A percentile compares a stretch with the other conserved stretches of the same genome.
phyloP scores from a whole-genome alignment of 495 filamentous ascomycete species.

The Tuber borchii region DNA sequence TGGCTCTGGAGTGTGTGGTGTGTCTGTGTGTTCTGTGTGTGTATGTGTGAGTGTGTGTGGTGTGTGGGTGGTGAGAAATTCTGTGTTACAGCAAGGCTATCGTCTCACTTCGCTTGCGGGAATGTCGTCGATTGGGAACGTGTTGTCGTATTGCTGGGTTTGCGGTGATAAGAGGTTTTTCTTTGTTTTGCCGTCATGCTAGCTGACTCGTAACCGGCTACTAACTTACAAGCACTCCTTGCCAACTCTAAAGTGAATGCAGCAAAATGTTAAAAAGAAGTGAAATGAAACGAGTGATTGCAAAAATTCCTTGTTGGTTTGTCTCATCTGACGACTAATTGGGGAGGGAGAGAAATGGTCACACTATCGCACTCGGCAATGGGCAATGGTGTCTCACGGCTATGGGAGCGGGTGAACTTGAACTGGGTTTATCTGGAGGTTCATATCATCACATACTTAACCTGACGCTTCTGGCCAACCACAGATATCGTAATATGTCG shows the following conservation, averaged over 20 bases:
- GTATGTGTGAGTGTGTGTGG: background rate
- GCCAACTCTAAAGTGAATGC: background rate
- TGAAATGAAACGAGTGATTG: background rate
- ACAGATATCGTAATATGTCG: background rate
- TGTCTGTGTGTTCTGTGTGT: background rate
- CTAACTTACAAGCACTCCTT: background rate
- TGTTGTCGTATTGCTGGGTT: background rate
- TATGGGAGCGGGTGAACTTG: background rate
- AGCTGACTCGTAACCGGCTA: background rate
- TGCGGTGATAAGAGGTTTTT: background rate
- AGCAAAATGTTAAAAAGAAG: background rate
- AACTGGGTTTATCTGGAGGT: background rate
- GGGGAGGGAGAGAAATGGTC: background rate
- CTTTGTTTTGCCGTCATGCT: background rate
- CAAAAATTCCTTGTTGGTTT: background rate
- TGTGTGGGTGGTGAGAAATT: background rate
- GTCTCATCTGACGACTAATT: background rate
- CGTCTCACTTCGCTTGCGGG: slow-evolving; percentile 1
- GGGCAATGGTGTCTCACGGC: background rate
- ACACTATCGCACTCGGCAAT: background rate
- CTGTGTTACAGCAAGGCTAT: background rate
- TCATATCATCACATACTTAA: background rate
- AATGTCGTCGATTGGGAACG: background rate
- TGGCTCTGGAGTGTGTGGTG: background rate
- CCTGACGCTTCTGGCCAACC: background rate